Conservation (phyloP, 2,329 filamentous ascomycete species). For the Claviceps pazoutovae region DNA sequence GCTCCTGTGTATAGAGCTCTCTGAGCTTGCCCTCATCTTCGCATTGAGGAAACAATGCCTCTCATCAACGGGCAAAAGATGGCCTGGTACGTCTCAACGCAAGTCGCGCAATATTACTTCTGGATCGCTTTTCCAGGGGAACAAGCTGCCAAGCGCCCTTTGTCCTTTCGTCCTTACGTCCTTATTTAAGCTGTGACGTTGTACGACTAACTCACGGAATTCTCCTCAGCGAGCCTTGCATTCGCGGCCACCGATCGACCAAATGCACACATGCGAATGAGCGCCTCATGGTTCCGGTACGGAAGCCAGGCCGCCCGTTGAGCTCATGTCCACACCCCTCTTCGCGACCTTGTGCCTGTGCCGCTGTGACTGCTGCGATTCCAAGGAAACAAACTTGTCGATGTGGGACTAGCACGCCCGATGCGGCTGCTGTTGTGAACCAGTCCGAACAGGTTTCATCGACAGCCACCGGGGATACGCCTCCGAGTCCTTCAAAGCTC, state of each 20-base stretch:
- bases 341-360: constrained; percentile 46
- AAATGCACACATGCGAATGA: constrained; percentile 58
- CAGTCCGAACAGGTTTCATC: constrained; percentile 14
- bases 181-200: background rate
- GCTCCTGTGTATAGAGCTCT: background rate
- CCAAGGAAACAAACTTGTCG: constrained; percentile 42
- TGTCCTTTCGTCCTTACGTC: background rate
- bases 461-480: constrained; percentile 10
- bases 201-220: background rate
- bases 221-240: constrained; percentile 50
- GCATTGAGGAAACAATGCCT: constrained; percentile 36
- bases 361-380: constrained; percentile 50
- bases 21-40: background rate
- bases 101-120: background rate
- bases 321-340: constrained; percentile 55
- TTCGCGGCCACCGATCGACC: constrained; percentile 61
- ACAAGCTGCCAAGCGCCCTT: background rate
- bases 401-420: constrained; percentile 26
- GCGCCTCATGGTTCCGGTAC: constrained; percentile 54
- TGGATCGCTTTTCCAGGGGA: too few relatives aligned
- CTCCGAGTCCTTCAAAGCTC: constrained; percentile 19
- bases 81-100: constrained; percentile 46
- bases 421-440: constrained; percentile 9
- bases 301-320: constrained; percentile 57
- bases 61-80: constrained; percentile 58